Evolutionary conservation across 306 rosid species (phyloP).

Genomic region (Prunus mume): DNA sequence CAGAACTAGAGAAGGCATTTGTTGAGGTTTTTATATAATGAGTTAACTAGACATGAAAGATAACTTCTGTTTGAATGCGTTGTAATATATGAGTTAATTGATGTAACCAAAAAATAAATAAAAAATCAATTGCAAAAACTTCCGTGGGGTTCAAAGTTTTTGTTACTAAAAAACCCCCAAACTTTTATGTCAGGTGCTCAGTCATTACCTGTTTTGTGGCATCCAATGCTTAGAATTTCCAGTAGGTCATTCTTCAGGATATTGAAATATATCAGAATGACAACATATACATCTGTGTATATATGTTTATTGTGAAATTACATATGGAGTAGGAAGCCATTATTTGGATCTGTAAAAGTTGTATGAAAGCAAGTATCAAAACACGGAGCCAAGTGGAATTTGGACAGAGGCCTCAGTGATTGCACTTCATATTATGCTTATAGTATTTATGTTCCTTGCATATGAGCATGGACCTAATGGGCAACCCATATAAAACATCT

Average conservation of each 20-base stretch:
- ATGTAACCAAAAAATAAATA: no score
- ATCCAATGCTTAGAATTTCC: no score
- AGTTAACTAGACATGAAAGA: not conserved
- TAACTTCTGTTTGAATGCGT: not conserved
- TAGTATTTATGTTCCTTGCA: not conserved
- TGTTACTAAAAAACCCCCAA: no score
- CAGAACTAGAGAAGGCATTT: constrained; percentile 72
- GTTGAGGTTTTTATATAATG: constrained; percentile 55
- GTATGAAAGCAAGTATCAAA: not conserved
- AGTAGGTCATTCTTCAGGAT: not conserved
- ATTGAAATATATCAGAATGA: not conserved
- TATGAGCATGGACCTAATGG: not conserved
- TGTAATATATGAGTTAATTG: not conserved
- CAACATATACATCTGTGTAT: not conserved
- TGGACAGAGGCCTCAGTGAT: not conserved
- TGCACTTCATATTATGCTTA: not conserved
- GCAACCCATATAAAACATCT: not conserved
- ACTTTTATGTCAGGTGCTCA: not conserved
- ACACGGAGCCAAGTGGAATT: not conserved
- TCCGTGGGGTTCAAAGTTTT: no score
- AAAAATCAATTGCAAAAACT: not conserved
- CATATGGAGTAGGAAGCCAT: not conserved
- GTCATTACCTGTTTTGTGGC: not conserved
- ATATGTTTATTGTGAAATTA: not conserved
- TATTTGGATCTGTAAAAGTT: not conserved